Percentiles rank a stretch among this genome's conserved stretches.
phyloP scores from a whole-genome alignment of 306 rosid genomes.

The Astragalus glycyphyllos region DNA sequence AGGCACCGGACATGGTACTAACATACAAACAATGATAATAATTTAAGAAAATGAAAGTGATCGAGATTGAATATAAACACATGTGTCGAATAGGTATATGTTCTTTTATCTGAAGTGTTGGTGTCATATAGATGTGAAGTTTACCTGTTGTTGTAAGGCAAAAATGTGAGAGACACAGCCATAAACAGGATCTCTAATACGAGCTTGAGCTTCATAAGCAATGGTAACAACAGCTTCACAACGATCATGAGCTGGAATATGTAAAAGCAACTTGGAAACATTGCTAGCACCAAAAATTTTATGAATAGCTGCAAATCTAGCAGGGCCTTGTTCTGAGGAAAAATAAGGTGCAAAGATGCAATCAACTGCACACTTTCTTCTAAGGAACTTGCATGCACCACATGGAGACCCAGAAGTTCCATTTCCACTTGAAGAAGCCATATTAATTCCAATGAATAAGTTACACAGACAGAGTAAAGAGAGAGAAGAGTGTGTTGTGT shows the following conservation, averaged over 20 bases:
- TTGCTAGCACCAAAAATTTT: constrained; percentile 98
- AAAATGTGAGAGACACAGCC: constrained; percentile 97
- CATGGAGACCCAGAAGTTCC: constrained; percentile 77
- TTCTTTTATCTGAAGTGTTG: no score
- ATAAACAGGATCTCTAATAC: constrained; percentile 93
- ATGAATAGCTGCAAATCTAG: constrained; percentile 93
- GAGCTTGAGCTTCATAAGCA: constrained; percentile 95
- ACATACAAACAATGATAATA: no score
- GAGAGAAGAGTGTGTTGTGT: constrained; percentile 11
- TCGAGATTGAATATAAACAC: no score
- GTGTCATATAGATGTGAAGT: not conserved
- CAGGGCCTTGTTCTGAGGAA: constrained; percentile 87
- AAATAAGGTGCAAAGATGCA: constrained; percentile 96
- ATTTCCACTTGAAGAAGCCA: constrained; percentile 55
- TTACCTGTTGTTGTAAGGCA: constrained; percentile 93
- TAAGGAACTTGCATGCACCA: constrained; percentile 96
- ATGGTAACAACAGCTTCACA: constrained; percentile 94
- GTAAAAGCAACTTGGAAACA: constrained; percentile 77
- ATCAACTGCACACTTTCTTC: constrained; percentile 86
- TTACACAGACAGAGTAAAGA: not conserved
- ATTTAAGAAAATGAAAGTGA: no score
- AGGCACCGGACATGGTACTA: no score
- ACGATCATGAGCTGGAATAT: constrained; percentile 85
- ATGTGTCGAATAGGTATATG: no score
- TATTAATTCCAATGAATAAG: not conserved